These are phyloP conservation scores for Talaromyces marneffei DNA, from an alignment of 2,329 filamentous ascomycete genomes.

Conservation along the genomic window DNA sequence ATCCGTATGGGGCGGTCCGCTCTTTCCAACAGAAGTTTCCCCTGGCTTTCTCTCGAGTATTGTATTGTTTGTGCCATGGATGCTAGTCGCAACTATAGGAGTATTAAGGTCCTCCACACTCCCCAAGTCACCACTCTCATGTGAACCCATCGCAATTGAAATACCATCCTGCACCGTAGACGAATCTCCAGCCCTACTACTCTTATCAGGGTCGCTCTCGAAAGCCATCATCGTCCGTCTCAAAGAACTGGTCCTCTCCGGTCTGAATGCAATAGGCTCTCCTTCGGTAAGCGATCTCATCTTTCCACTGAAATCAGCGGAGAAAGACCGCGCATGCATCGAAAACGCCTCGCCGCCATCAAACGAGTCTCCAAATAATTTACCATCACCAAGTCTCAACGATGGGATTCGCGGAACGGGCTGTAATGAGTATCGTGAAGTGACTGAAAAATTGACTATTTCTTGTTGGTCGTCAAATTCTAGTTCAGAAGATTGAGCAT, in stretches of 20 bases:
- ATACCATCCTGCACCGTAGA: background rate
- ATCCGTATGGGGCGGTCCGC: background rate
- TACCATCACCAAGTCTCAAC: conserved; percentile 11
- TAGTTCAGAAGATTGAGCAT: conserved; percentile 6
- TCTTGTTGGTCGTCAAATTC: background rate
- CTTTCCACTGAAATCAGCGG: background rate
- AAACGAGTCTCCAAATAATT: conserved; percentile 10
- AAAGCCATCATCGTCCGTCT: background rate
- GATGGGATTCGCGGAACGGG: conserved; percentile 16
- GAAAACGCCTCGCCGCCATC: background rate
- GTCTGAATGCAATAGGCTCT: background rate
- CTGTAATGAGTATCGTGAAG: conserved; percentile 12
- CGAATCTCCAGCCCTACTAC: background rate
- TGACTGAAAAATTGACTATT: background rate
- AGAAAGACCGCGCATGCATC: conserved; percentile 1
- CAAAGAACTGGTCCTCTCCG: conserved; percentile 2
- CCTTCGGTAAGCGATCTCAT: conserved; percentile 5
- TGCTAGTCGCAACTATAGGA: background rate
- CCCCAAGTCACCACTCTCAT: background rate
- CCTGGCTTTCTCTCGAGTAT: background rate
- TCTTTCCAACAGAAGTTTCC: background rate
- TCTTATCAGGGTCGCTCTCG: background rate
- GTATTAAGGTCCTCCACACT: background rate
- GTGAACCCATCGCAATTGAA: background rate
- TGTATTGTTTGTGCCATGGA: background rate